phyloP scores from a whole-genome alignment of 176 grass and related monocot genomes.

The Lolium multiflorum region DNA sequence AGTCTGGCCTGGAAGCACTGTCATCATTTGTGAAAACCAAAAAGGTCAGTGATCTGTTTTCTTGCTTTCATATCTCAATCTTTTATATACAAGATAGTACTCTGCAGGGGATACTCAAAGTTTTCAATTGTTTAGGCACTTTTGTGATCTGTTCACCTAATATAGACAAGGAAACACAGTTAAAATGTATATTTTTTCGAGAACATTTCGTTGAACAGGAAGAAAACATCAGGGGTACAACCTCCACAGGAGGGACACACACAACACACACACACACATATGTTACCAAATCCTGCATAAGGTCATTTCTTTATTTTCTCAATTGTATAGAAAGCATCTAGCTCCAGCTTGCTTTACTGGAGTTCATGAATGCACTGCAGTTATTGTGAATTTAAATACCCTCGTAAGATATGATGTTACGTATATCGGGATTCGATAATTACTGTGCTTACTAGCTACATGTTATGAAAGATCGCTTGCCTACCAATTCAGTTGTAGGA shows the following conservation, averaged over 20 bases:
- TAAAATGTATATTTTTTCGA: too few relatives aligned
- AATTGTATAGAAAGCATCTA: neutral
- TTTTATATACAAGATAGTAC: conserved; percentile 10
- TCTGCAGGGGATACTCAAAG: neutral
- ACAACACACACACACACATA: too few relatives aligned
- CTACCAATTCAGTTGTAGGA: conserved; percentile 27
- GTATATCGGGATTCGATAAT: neutral
- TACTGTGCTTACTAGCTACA: neutral
- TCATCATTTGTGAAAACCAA: conserved; percentile 75
- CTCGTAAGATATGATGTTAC: conserved; percentile 27
- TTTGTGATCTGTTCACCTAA: conserved; percentile 20
- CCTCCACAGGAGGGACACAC: too few relatives aligned
- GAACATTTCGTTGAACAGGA: too few relatives aligned
- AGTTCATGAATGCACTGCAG: conserved; percentile 13
- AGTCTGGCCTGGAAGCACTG: conserved; percentile 65
- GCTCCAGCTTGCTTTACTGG: neutral
- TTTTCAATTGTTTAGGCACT: conserved; percentile 3
- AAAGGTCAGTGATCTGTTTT: conserved; percentile 56
- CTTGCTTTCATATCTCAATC: neutral
- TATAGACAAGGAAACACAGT: neutral
- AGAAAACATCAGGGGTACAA: too few relatives aligned
- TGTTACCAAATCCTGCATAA: conserved; percentile 8
- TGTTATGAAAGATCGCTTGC: conserved; percentile 14
- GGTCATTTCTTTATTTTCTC: conserved; percentile 29
- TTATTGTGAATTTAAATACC: conserved; percentile 6